A percentile compares a stretch with the other conserved stretches of the same genome.
phyloP scores from a whole-genome alignment of 129 eudicot genomes.

The Flaveria trinervia region DNA sequence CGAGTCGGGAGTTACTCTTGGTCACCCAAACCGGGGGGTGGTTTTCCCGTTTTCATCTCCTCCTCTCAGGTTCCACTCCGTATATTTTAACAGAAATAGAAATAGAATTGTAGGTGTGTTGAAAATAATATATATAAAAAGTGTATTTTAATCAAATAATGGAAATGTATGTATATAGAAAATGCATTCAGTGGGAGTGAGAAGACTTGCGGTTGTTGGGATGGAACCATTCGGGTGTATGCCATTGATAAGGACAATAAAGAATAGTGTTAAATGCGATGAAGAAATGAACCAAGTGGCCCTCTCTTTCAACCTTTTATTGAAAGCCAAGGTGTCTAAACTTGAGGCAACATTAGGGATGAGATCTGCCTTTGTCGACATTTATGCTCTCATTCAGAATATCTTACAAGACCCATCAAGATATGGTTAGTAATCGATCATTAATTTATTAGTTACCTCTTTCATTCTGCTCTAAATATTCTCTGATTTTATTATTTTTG shows the following conservation, averaged over 20 bases:
- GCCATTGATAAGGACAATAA: conserved; percentile 50
- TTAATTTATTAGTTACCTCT: too few relatives aligned
- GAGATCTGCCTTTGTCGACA: conserved; percentile 35
- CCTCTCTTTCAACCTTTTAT: conserved; percentile 43
- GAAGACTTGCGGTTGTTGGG: conserved; percentile 57
- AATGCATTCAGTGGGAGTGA: conserved; percentile 54
- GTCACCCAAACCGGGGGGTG: too few relatives aligned
- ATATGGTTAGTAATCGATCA: conserved; percentile 41
- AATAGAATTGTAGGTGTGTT: too few relatives aligned
- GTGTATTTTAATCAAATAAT: too few relatives aligned
- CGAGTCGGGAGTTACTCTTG: too few relatives aligned
- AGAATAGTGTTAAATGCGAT: conserved; percentile 39
- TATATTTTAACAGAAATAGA: too few relatives aligned
- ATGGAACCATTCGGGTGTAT: conserved; percentile 62
- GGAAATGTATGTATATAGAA: conserved; percentile 11
- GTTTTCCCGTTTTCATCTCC: too few relatives aligned
- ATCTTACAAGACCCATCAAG: conserved; percentile 35
- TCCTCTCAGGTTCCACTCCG: too few relatives aligned
- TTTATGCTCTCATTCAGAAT: conserved; percentile 39
- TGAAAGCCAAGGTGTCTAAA: conserved; percentile 33
- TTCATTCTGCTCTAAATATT: neutral
- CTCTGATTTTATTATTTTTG: too few relatives aligned
- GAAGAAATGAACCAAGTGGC: conserved; percentile 55
- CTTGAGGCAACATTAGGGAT: conserved; percentile 32
- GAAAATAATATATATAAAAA: too few relatives aligned